phyloP scores from a whole-genome alignment of 306 rosid species.

The Crataegus laevigata region DNA sequence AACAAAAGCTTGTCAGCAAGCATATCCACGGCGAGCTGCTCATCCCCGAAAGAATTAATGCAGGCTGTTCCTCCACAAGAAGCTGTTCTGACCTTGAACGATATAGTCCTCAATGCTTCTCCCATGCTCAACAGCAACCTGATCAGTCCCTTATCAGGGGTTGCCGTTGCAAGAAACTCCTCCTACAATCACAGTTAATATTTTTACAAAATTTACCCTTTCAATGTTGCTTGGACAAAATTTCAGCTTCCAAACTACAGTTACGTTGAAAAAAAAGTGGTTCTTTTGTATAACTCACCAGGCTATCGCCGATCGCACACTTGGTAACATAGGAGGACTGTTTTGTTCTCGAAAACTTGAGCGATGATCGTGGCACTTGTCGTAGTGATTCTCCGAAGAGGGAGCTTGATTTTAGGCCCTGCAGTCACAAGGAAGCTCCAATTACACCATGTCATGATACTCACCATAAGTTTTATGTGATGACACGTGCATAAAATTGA shows the following conservation, averaged over 20 bases:
- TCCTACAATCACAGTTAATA: slow-evolving; percentile 40
- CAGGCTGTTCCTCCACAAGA: slow-evolving; percentile 98
- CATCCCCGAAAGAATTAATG: slow-evolving; percentile 92
- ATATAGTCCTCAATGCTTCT: slow-evolving; percentile 85
- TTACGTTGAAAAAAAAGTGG: neutral
- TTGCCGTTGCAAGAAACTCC: slow-evolving; percentile 78
- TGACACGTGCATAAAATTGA: neutral
- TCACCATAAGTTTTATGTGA: neutral
- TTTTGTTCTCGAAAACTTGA: slow-evolving; percentile 48
- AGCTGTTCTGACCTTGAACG: slow-evolving; percentile 98
- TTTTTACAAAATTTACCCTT: neutral
- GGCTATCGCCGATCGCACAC: slow-evolving; percentile 83
- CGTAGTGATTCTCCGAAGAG: slow-evolving; percentile 76
- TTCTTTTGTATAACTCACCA: slow-evolving; percentile 44
- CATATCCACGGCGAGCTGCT: slow-evolving; percentile 95
- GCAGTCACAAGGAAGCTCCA: neutral
- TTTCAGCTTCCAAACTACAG: neutral
- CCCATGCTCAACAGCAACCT: slow-evolving; percentile 88
- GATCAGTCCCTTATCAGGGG: slow-evolving; percentile 79
- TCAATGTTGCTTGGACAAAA: neutral
- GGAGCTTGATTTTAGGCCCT: slow-evolving; percentile 37
- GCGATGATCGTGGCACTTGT: slow-evolving; percentile 50
- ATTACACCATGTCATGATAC: neutral
- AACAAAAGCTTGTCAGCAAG: slow-evolving; percentile 87
- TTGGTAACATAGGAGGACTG: slow-evolving; percentile 37